Base-by-base conservation (phyloP, 331 rosid genomes). In the Acacia pycnantha region DNA sequence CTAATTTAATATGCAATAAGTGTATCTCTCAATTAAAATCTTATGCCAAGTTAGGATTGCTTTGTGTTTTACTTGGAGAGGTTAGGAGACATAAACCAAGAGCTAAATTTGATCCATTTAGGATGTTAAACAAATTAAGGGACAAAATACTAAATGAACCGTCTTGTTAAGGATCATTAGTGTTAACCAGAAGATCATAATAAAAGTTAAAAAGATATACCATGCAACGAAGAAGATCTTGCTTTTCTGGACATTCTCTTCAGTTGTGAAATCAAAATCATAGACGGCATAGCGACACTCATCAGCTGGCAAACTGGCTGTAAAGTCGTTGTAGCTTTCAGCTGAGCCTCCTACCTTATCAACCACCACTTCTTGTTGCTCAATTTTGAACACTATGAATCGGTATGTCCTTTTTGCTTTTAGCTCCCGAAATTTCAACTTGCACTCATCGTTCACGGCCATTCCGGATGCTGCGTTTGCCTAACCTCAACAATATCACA, bases 181-280 rank as follows among this genome's bases (percentile, higher is more conserved):
- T 56, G 10, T 4, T 2, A 26, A 26, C 27, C 5, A 61, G 67
- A 13, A 27, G 40, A 62, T 62, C 10, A 5, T 70, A n/a, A n/a
- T n/a, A 6, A 6, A 16, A 26, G 66, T 18, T 13, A 22, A 21
- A 46, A 22, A 79, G 40, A 40, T 16, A 47, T 86, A 94, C 98
- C 98, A 94, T 80, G 98, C 97, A 82, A 90, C 58, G 87, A 94
- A 94, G 95, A 88, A 92, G 82, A 94, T 94, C 91, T 94, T 94
- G 98, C 98, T 94, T 81, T 89, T 94, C 84, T 94, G 97, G 90
- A 92, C 91, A 73, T 94, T 94, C 91, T 94, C 98, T 1, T 31
- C 16, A 11, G 98, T 94, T 19, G 82, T 92, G 94, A 88, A 94
- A 87, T 94, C 91, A 50, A 89, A 92, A 85, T 94, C 98, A 65